Base-by-base conservation (phyloP, 257 asterid species). In the Thymus quinquecostatus region DNA sequence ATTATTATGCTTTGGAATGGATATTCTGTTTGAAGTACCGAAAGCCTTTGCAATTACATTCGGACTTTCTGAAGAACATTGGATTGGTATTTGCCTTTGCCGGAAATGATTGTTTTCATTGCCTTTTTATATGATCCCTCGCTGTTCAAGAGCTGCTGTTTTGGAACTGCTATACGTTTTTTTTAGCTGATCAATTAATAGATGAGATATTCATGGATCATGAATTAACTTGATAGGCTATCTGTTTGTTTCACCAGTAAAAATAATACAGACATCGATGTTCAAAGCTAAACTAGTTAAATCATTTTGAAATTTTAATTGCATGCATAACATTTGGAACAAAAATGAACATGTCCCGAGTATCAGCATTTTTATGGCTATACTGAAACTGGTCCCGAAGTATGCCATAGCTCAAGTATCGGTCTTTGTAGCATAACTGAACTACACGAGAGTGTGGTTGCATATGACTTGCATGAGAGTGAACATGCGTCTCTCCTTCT, bases 341-440 rank as follows among this genome's bases (percentile, higher is more conserved):
- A 38, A 38, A 38, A 10, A 2, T 8, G 45, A 51, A 32, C 38
- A 13, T 8, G 1, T 1, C 36, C 49, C 10, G 49, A 10, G 33
- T 50, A 63, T 56, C 64, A 58, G 4, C 27, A 59, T 58, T n/a
- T 5, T 44, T 40, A 59, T 59, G 34, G 64, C 64, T 58, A 58
- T 58, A 58, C 11, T 33, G 13, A 33, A 58, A 32, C 14, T 38
- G 6, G 9, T 12, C 6, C 12, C 44, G 5, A 12, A 12, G 11
- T 13, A 40, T 10, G 41, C 49, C 49, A 8, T 33, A 43, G 34
- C 64, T 54, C 49, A 40, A 64, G 11, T 32, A 10, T 64, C 5
- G 30, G 3, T 41, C 1, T 14, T 41, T 41, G 55, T 8, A 38
- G 54, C n/a, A 45, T 11, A 45, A 14, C 28, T 34, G 44, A 66